These are phyloP conservation scores for Areca catechu DNA, from an alignment of 176 grass and related monocot genomes.

Conservation along the genomic window DNA sequence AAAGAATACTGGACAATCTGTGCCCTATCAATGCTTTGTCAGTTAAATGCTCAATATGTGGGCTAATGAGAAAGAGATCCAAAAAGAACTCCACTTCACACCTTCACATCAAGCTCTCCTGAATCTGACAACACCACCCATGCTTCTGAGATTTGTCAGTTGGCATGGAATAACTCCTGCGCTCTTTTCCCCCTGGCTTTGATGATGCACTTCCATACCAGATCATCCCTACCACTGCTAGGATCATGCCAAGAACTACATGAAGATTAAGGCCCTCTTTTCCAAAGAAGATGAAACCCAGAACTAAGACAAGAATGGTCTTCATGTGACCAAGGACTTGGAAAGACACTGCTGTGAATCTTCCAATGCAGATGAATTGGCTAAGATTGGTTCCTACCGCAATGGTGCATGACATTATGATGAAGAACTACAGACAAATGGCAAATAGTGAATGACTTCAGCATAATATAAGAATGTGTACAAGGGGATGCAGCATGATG, in stretches of 20 bases:
- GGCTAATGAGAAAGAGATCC: too few species aligned
- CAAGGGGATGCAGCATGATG: too few species aligned
- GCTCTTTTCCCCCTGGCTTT: constrained; percentile 27
- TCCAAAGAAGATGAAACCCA: constrained; percentile 32
- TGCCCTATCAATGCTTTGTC: too few species aligned
- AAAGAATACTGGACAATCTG: too few species aligned
- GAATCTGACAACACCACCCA: neutral
- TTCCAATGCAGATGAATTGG: constrained; percentile 37
- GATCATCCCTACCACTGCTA: constrained; percentile 26
- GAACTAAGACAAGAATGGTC: constrained; percentile 25
- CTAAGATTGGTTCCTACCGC: constrained; percentile 47
- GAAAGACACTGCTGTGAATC: constrained; percentile 34
- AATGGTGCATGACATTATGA: constrained; percentile 35
- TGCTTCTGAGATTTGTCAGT: constrained; percentile 18
- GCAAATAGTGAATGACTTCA: constrained; percentile 1
- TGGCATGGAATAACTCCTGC: neutral
- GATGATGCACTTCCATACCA: constrained; percentile 27
- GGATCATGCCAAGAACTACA: constrained; percentile 20
- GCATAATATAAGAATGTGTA: too few species aligned
- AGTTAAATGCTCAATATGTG: too few species aligned
- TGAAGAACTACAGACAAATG: constrained; percentile 30
- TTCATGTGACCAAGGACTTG: constrained; percentile 38
- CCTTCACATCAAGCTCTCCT: constrained; percentile 8
- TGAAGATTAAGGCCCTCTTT: constrained; percentile 25
- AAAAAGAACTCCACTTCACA: neutral